Evolutionary conservation across 208 protist species (phyloP), one percentile per base, ranked within the genome.

Genomic region (Phytomonas francai): DNA sequence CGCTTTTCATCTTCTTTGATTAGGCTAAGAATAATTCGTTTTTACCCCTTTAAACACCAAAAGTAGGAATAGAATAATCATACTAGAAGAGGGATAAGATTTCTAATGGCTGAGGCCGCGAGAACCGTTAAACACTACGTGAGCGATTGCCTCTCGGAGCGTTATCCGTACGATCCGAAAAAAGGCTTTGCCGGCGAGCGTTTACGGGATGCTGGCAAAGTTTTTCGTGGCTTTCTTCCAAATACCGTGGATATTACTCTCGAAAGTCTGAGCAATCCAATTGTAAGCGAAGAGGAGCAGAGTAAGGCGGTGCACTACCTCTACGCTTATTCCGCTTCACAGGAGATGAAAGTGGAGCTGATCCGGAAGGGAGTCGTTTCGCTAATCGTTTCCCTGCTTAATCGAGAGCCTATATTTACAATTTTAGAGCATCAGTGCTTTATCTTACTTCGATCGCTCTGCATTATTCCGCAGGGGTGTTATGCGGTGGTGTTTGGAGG

Each of bases 111-210:
- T 9, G 85, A 89, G 27, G 85, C 81, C 0, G 87, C 84, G 12
- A 78, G 81, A 1, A 84, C 72, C 4, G 86, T 90, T 34, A 74
- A 66, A 59, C 85, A 93, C 69, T 91, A 96, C 74, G 91, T 96
- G 51, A 94, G 88, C 59, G 91, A 96, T 69, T 88, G 83, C 58
- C 75, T 94, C n/a, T 77, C 77, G 68, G 81, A 90, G 64, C 79
- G 90, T 3, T 88, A 94, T 79, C 90, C 90, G 22, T 96, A 96
- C 69, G 81, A 93, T 61, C 70, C 78, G 0, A 56, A 70, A 45
- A 85, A 89, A 30, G 88, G 84, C 0, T 96, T 96, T 69, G 84
- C 70, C 12, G 86, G 84, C 11, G 70, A 73, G 11, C 72, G 69
- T 11, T 67, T 81, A 39, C 76, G 83, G 27, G 83, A 93, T 39